Evolutionary conservation across 495 filamentous ascomycete genomes (phyloP), one percentile per base, ranked within the genome.

Genomic region (Thermothielavioides terrestris): DNA sequence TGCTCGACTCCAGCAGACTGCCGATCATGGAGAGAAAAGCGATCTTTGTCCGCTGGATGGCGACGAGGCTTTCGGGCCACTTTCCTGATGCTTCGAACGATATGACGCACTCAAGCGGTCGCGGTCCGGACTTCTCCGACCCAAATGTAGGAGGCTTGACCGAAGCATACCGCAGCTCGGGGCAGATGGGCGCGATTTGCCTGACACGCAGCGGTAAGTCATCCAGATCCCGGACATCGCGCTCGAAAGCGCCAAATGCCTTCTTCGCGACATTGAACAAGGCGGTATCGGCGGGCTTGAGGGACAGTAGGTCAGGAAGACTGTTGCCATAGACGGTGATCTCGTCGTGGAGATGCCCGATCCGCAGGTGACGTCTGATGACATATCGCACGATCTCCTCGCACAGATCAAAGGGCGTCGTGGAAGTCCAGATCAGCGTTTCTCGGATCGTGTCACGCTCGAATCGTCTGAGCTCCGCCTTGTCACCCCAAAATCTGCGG

Each of bases 51-150:
- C 86, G 79, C 62, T 97, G 92, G 37, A 98, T 91, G 3, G 92
- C 90, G 9, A 74, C 74, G 7, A 97, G 68, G 58, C 91, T 85
- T 55, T 97, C 89, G 0, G 92, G 94, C 92, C 92, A 98, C 48
- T 89, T 84, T 9, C 79, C 81, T 4, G 94, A 97, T 27, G 85
- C 87, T 69, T 98, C 92, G 57, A 98, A 96, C 54, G 91, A 89
- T 21, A 98, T 74, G 30, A 86, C 73, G 43, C 90, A 72, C 47
- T 91, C 82, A 58, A 75, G 60, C 1, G 71, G 72, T 0, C 52
- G 61, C 1, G 60, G 58, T 3, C 61, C 53, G 1, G 65, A 68
- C 39, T 69, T 70, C 22, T 62, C 55, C 12, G 62, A 55, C 12
- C 61, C 64, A 27, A 77, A 58, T 15, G 60, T 53, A 8, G 79